Conservation (phyloP, 192 early-diverging fungal genomes). For the Dissophora globulifera region DNA sequence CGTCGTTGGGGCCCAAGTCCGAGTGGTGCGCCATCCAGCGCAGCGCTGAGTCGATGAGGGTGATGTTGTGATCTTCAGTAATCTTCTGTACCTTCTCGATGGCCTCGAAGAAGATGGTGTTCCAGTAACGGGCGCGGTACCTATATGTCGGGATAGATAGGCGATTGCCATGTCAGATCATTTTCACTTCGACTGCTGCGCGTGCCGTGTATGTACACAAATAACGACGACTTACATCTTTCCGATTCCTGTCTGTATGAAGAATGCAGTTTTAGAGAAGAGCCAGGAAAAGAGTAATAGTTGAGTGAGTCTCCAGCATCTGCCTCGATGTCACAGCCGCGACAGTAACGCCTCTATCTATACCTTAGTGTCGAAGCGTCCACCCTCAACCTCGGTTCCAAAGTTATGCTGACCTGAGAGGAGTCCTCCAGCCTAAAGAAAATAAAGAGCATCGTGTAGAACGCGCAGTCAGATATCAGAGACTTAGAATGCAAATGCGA, state of each 20-base stretch:
- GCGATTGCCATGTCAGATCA: background rate
- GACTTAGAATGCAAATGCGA: no score
- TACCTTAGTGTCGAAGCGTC: slow-evolving; percentile 30
- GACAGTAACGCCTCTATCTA: background rate
- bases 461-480: no score
- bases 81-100: slow-evolving; percentile 53
- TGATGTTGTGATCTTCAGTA: slow-evolving; percentile 27
- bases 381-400: slow-evolving; percentile 10
- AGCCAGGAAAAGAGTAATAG: background rate
- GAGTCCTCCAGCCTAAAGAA: slow-evolving; percentile 39
- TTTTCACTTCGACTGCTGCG: background rate
- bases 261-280: background rate
- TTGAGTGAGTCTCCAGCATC: no score
- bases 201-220: no score
- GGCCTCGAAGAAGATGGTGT: slow-evolving; percentile 61
- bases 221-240: slow-evolving; percentile 32
- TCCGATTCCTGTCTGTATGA: slow-evolving; percentile 25
- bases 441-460: no score
- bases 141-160: slow-evolving; percentile 4
- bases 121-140: slow-evolving; percentile 62
- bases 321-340: no score
- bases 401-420: slow-evolving; percentile 33
- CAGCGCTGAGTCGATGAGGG: slow-evolving; percentile 44
- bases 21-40: slow-evolving; percentile 60
- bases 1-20: slow-evolving; percentile 32